Percentiles rank a stretch among this genome's conserved stretches.
These are phyloP conservation scores for Nakazawaea peltata DNA, from an alignment of 805 yeast species.

Conservation along the genomic window DNA sequence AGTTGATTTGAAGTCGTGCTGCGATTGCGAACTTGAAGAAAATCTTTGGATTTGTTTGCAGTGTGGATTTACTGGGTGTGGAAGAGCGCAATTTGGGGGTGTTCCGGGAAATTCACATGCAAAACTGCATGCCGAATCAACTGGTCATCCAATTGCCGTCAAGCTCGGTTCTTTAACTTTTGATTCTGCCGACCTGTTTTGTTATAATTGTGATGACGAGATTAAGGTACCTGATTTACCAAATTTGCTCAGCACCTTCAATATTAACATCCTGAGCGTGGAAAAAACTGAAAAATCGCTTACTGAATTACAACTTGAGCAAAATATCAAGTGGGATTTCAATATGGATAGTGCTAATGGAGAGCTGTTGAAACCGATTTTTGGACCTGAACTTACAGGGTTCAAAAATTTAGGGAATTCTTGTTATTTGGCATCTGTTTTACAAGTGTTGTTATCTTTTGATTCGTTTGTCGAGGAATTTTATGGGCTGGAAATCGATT, in stretches of 20 bases:
- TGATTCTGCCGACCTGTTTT: slow-evolving; percentile 77
- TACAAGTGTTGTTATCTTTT: slow-evolving; percentile 60
- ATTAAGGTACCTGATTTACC: slow-evolving; percentile 60
- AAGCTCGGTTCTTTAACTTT: slow-evolving; percentile 83
- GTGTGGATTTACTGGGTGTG: slow-evolving; percentile 94
- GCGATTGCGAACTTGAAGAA: slow-evolving; percentile 53
- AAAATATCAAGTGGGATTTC: slow-evolving; percentile 90
- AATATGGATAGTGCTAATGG: slow-evolving; percentile 70
- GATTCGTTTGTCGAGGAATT: slow-evolving; percentile 32
- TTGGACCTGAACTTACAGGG: slow-evolving; percentile 78
- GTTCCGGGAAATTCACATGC: slow-evolving; percentile 95
- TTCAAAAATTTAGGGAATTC: slow-evolving; percentile 87
- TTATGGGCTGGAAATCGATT: slow-evolving; percentile 17
- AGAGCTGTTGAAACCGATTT: slow-evolving; percentile 50
- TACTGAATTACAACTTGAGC: slow-evolving; percentile 87
- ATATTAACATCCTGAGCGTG: slow-evolving; percentile 50
- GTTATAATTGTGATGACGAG: slow-evolving; percentile 87
- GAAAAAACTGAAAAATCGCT: slow-evolving; percentile 81
- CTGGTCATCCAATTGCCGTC: slow-evolving; percentile 73
- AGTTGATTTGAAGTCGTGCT: slow-evolving; percentile 37
- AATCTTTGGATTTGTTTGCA: slow-evolving; percentile 89
- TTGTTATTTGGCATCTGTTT: slow-evolving; percentile 77
- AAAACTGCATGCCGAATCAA: slow-evolving; percentile 50
- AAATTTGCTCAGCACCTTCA: slow-evolving; percentile 44
- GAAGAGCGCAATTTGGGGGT: slow-evolving; percentile 90